These are phyloP conservation scores for Anisogramma anomala DNA, from an alignment of 2,329 filamentous ascomycete genomes.

Conservation along the genomic window DNA sequence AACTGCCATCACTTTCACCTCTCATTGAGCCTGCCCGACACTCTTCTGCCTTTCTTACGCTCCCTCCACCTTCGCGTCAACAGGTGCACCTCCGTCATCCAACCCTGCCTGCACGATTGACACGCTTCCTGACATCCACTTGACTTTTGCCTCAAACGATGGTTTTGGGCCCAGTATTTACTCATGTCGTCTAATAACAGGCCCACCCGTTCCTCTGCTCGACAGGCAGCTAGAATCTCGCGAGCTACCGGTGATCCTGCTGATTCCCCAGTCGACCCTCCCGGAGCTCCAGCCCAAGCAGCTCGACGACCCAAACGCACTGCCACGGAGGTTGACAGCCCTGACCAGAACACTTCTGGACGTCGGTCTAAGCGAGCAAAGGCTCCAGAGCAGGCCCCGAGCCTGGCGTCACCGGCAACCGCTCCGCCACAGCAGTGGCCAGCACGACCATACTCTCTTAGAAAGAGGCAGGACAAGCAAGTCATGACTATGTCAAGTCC, in stretches of 20 bases:
- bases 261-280: constrained; percentile 29
- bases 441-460: constrained; percentile 31
- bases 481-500: constrained; percentile 59
- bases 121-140: constrained; percentile 8
- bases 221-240: constrained; percentile 61
- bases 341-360: constrained; percentile 26
- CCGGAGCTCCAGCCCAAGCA: constrained; percentile 27
- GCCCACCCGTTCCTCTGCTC: constrained; percentile 90
- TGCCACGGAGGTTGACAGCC: constrained; percentile 31
- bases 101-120: constrained; percentile 9
- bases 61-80: constrained; percentile 1
- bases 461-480: constrained; percentile 47
- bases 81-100: constrained; percentile 15
- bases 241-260: constrained; percentile 29
- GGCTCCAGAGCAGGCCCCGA: constrained; percentile 35
- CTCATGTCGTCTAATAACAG: constrained; percentile 76
- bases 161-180: constrained; percentile 25
- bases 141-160: constrained; percentile 14
- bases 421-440: constrained; percentile 11
- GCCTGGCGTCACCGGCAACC: no score
- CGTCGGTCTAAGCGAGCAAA: constrained; percentile 64
- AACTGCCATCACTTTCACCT: no score
- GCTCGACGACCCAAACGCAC: constrained; percentile 15
- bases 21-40: background rate
- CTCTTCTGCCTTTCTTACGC: background rate